Base-by-base conservation (phyloP, 768 basidiomycete species). In the Trametes cinnabarina region DNA sequence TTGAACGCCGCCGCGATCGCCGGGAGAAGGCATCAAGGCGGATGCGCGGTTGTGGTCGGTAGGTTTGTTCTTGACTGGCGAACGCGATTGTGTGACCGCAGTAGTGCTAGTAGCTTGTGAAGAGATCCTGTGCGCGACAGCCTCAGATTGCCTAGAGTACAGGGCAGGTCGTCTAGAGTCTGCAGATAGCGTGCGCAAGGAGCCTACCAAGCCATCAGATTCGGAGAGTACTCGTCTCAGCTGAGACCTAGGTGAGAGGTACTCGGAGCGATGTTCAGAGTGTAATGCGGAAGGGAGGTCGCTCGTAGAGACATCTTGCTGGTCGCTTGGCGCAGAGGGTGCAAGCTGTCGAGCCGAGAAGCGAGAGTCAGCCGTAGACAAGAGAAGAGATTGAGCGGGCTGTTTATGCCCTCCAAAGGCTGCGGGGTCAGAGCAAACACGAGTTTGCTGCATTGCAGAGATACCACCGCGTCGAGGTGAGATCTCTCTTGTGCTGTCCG, bases 181-280 rank as follows among this genome's bases (percentile, higher is more conserved):
- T 4, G 40, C 43, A 41, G 54, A 41, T 3, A 28, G 10, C 20
- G 26, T 32, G 12, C 46, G 46, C 23, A 26, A 22, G 32, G 46
- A 30, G 5, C 12, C 25, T 2, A 4, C 25, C 37, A 41, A 40
- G 26, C 8, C 26, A 28, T 55, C 30, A 9, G 54, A 50, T 26
- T 61, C 54, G 10, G 59, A 55, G 8, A 61, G 43, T 35, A 61
- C 42, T 2, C 59, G 59, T 32, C 50, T 55, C n/a, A 61, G 54
- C 49, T 61, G 48, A 32, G 48, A 7, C 11, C 59, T 23, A 9
- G 54, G 59, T 11, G 59, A 61, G 4, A 6, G 7, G 19, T n/a
- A 17, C 11, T 25, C 10, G 3, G 41, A 51, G 11, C 25, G n/a
- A 10, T 5, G 12, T 26, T 11, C 25, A 8, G 37, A 10, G 30